phyloP scores from a whole-genome alignment of 805 yeast genomes.

The Diddensiella caesifluorescens region DNA sequence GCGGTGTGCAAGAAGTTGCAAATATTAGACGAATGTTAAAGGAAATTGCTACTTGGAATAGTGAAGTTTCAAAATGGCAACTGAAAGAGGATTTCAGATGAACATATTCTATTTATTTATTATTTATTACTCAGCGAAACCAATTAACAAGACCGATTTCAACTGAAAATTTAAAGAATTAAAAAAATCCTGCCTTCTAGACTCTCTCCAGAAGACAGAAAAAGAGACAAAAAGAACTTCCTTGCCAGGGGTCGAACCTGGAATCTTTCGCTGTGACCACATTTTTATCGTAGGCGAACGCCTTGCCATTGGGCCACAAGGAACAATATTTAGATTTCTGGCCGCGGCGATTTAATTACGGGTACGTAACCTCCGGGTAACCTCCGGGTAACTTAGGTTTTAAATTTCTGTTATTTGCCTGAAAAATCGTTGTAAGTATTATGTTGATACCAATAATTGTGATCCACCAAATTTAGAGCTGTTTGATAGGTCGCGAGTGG shows the following conservation, averaged over 20 bases:
- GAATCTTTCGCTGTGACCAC: conserved; percentile 43
- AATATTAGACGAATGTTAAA: conserved; percentile 63
- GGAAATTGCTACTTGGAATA: conserved; percentile 64
- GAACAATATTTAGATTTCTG: no score
- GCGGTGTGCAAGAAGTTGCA: conserved; percentile 50
- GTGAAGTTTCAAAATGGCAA: conserved; percentile 55
- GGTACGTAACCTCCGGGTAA: no score
- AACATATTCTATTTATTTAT: neutral
- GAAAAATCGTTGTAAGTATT: no score
- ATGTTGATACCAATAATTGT: no score
- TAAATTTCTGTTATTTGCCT: no score
- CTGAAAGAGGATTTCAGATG: conserved; percentile 44
- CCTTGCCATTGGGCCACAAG: conserved; percentile 29
- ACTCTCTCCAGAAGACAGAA: neutral
- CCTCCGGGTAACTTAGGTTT: no score
- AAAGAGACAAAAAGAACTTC: conserved; percentile 38
- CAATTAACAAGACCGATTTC: no score
- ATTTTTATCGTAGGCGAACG: conserved; percentile 26
- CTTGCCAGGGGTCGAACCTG: conserved; percentile 56
- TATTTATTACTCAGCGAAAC: neutral
- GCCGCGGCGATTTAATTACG: no score
- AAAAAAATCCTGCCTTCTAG: no score
- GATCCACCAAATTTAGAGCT: no score
- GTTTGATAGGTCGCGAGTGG: no score
- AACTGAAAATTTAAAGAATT: no score